Conservation (phyloP, 2,329 filamentous ascomycete species). For the Fusarium udum region DNA sequence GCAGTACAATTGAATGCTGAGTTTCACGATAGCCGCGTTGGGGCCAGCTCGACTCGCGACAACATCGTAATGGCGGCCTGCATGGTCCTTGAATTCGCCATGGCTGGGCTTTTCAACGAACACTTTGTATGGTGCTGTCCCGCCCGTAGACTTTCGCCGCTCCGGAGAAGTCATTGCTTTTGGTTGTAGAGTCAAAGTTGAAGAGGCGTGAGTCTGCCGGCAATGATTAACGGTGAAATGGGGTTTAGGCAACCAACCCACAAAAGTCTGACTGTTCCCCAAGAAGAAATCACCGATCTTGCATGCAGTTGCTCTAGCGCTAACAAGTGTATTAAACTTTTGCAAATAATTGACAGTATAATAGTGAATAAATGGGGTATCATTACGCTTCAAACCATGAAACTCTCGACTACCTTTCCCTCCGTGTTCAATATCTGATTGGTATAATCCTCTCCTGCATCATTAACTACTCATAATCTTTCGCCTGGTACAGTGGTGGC, state of each 20-base stretch:
- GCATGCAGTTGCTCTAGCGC: not conserved
- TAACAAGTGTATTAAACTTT: not conserved
- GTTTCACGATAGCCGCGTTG: not conserved
- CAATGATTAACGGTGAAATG: not conserved
- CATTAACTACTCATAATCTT: not conserved
- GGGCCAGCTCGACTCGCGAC: not conserved
- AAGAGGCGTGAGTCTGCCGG: not conserved
- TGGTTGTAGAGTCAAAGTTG: not conserved
- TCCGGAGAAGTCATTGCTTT: not conserved
- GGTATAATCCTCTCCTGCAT: accelerated
- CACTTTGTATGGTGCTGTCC: not conserved
- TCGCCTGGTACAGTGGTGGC: constrained; percentile 11
- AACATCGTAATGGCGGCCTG: not conserved
- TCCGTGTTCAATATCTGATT: not conserved
- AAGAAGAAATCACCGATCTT: not conserved
- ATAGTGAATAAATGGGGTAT: not conserved
- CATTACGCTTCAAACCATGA: not conserved
- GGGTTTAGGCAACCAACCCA: not conserved
- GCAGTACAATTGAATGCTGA: constrained; percentile 29
- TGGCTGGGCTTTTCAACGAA: not conserved
- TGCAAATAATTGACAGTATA: not conserved
- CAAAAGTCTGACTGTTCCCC: not conserved
- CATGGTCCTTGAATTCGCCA: constrained; percentile 50
- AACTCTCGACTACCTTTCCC: not conserved
- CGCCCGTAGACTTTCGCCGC: not conserved